Percentiles rank a stretch among this genome's conserved stretches.
Evolutionary conservation across 2,329 filamentous ascomycete genomes (phyloP).

Genomic region (Curvularia lunata): DNA sequence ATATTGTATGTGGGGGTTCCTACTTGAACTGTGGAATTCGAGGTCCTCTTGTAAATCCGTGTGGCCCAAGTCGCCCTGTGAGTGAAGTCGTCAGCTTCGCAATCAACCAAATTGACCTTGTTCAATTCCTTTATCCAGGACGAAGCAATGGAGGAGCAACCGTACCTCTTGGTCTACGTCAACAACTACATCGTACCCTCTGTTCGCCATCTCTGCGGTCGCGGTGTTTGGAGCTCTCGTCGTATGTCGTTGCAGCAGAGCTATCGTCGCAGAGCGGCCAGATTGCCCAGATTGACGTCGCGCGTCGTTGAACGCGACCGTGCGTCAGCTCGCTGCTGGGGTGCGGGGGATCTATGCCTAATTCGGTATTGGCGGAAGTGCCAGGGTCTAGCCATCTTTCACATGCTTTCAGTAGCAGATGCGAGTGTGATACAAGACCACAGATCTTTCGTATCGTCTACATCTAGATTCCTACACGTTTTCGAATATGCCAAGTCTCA

Average conservation of each 20-base stretch:
- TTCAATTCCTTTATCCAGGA: not conserved
- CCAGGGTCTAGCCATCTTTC: conserved; percentile 14
- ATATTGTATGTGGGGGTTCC: conserved; percentile 19
- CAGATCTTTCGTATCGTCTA: not conserved
- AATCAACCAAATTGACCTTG: not conserved
- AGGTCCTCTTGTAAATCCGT: conserved; percentile 98
- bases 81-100: not conserved
- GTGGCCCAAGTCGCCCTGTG: conserved; percentile 92
- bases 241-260: conserved; percentile 11
- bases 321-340: conserved; percentile 14
- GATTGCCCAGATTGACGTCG: conserved; percentile 37
- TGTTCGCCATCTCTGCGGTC: conserved; percentile 68
- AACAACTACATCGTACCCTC: conserved; percentile 96
- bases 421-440: no score
- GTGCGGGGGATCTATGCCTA: conserved; percentile 5
- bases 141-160: not conserved
- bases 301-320: conserved; percentile 23
- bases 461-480: not conserved
- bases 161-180: conserved; percentile 93
- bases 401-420: not conserved
- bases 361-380: conserved; percentile 24
- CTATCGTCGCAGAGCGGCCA: conserved; percentile 37
- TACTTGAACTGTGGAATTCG: conserved; percentile 93
- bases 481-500: not conserved
- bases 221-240: not conserved